Base-by-base conservation (phyloP, 2,329 filamentous ascomycete species). In the Nigrospora sphaerica region DNA sequence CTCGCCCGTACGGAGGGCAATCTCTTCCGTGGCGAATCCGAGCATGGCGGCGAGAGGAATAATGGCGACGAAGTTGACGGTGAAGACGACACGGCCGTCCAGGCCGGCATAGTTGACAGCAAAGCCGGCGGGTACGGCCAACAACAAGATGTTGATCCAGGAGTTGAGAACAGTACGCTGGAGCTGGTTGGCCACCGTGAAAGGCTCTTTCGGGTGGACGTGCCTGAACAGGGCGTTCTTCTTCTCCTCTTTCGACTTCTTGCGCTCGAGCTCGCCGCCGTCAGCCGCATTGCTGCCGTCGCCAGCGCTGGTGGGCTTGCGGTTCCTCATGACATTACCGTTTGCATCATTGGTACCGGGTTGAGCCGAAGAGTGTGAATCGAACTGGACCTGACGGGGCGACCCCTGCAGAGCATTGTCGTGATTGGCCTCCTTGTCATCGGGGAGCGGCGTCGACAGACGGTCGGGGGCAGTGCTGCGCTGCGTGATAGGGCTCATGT, bases 1-100 rank as follows among this genome's bases (percentile, higher is more conserved):
- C 64, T 96, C 90, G 42, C 91, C 90, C 0, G 83, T 85, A 47
- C 83, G 77, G 45, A 91, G 68, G 3, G 91, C 87, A 53, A 96
- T 85, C 64, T 95, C 90, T 64, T 97, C 92, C 0, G 92, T 96
- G 1, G 88, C 88, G 58, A 86, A 95, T 56, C 86, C 85, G 19
- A 97, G 74, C 72, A 95, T 83, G 13, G 85, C 87, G 3, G 92
- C 92, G 36, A 96, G 74, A 0, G 91, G 91, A 49, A 96, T 84
- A 55, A 96, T 95, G 50, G 91, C 92, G 52, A 96, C 78, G 59
- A 96, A 96, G 70, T 96, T 96, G 66, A 96, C 78, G 46, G 91
- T 80, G 59, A 96, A 96, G 40, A 93, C 73, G 32, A 60, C 49
- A 10, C 49, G 53, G 32, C 60, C 62, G 18, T 58, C 54, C 14